Evolutionary conservation across 768 basidiomycete species (phyloP).

Genomic region (Polyporus arcularius): DNA sequence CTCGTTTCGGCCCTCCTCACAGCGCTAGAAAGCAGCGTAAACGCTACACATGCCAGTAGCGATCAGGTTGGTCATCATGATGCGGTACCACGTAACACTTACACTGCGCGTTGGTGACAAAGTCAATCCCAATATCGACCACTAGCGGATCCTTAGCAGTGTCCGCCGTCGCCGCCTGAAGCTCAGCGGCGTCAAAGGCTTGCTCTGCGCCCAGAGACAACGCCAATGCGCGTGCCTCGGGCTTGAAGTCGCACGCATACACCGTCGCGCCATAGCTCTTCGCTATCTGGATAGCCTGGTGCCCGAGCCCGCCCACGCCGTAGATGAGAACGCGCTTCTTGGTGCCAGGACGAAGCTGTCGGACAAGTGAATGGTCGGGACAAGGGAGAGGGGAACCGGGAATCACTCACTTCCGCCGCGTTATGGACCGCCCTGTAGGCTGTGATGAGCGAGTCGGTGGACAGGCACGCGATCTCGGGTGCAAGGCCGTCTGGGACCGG

Average conservation of each 20-base stretch:
- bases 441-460: slow-evolving; percentile 9
- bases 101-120: slow-evolving; percentile 12
- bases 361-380: too few relatives aligned
- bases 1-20: not conserved
- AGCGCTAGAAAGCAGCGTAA: not conserved
- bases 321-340: slow-evolving; percentile 37
- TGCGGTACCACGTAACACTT: not conserved
- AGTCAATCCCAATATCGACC: slow-evolving; percentile 15
- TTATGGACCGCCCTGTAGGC: slow-evolving; percentile 13
- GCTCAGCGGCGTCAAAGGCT: slow-evolving; percentile 4
- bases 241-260: slow-evolving; percentile 15
- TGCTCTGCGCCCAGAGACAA: slow-evolving; percentile 6
- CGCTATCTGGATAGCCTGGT: slow-evolving; percentile 27
- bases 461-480: slow-evolving; percentile 7
- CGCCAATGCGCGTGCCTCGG: slow-evolving; percentile 11
- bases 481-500: slow-evolving; percentile 10
- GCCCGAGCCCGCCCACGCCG: slow-evolving; percentile 31
- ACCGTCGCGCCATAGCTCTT: slow-evolving; percentile 14
- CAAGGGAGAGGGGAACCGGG: too few relatives aligned
- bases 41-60: not conserved
- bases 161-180: not conserved
- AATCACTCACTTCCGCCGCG: not conserved
- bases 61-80: too few relatives aligned
- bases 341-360: not conserved
- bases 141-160: not conserved